phyloP scores from a whole-genome alignment of 2,329 filamentous ascomycete species.

The Penicillium brasilianum region DNA sequence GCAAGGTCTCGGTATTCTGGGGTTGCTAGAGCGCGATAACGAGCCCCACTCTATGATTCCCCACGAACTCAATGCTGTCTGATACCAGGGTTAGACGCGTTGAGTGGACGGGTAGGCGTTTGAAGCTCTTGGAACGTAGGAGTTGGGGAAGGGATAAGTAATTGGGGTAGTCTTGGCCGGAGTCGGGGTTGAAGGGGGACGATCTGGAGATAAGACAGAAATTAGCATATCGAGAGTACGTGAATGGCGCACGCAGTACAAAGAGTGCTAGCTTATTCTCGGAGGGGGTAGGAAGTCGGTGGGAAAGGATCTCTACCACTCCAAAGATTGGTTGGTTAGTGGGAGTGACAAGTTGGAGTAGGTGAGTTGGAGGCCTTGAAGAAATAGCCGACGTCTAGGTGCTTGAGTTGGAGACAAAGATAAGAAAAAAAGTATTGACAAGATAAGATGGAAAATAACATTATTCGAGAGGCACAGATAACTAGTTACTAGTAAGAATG shows the following conservation, averaged over 20 bases:
- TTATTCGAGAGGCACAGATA: background rate
- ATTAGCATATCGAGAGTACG: background rate
- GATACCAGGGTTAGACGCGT: conserved; percentile 14
- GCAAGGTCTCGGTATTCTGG: conserved; percentile 5
- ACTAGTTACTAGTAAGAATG: background rate
- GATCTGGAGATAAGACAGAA: background rate
- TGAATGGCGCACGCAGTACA: no score
- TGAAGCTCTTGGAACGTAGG: background rate
- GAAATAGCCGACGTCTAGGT: background rate
- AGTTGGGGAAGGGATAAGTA: conserved; percentile 18
- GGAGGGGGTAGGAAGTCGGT: no score
- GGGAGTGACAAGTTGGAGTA: conserved; percentile 5
- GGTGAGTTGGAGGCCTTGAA: background rate
- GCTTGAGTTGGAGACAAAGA: background rate
- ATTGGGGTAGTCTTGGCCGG: conserved; percentile 8
- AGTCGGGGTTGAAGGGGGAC: background rate
- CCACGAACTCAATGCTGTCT: conserved; percentile 20
- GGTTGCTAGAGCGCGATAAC: conserved; percentile 11
- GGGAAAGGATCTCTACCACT: no score
- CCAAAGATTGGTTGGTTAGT: no score
- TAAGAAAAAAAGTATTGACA: background rate
- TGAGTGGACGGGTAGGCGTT: background rate
- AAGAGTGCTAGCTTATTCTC: no score
- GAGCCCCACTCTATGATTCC: conserved; percentile 16
- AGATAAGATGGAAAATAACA: background rate